Evolutionary conservation across 345 rosid species (phyloP).

Genomic region (Diplotaxis tenuifolia): DNA sequence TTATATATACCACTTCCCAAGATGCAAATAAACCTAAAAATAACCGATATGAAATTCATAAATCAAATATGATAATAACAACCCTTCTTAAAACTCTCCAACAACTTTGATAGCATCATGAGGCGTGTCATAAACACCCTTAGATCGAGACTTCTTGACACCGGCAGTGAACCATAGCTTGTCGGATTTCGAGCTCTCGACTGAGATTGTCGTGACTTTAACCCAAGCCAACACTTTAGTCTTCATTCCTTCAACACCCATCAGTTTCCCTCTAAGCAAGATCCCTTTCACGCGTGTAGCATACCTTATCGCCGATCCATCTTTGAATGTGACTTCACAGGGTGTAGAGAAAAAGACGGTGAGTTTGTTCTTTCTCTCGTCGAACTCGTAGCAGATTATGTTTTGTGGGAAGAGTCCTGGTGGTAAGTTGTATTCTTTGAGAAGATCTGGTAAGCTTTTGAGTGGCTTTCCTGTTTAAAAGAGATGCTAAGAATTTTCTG

Average conservation of each 20-base stretch:
- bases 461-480: conserved; percentile 59
- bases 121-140: conserved; percentile 59
- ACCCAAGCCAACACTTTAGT: conserved; percentile 93
- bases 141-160: conserved; percentile 78
- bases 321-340: conserved; percentile 84
- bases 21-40: conserved; percentile 20
- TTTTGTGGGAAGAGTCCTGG: conserved; percentile 89
- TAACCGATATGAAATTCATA: conserved; percentile 5
- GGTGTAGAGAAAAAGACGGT: conserved; percentile 70
- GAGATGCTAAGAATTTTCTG: background rate
- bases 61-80: conserved; percentile 27
- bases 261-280: conserved; percentile 68
- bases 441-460: conserved; percentile 81
- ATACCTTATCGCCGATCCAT: conserved; percentile 73
- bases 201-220: conserved; percentile 68
- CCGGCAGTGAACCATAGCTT: conserved; percentile 96
- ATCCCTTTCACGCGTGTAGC: conserved; percentile 82
- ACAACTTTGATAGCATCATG: conserved; percentile 62
- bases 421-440: conserved; percentile 83
- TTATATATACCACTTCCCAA: conserved; percentile 21
- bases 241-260: conserved; percentile 91
- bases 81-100: conserved; percentile 56
- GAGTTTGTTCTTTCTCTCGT: conserved; percentile 76
- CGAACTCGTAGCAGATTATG: conserved; percentile 83
- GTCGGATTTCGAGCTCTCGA: conserved; percentile 76